Conservation (phyloP, 2,329 filamentous ascomycete genomes). For the Neurospora crassa region DNA sequence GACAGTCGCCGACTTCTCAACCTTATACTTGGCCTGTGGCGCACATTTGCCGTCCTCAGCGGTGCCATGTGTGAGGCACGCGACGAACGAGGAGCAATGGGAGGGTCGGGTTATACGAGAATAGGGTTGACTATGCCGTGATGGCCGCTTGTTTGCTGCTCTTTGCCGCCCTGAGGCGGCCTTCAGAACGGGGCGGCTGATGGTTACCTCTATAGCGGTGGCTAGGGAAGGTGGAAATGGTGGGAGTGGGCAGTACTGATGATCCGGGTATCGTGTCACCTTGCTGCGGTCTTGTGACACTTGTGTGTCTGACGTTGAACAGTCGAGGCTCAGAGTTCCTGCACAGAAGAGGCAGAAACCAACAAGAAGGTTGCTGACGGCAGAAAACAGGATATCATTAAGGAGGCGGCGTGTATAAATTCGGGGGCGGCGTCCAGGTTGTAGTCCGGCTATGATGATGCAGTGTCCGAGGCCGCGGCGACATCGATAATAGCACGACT, state of each 20-base stretch:
- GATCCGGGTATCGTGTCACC: conserved; percentile 1
- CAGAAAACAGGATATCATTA: background rate
- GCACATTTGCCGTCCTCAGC: conserved; percentile 32
- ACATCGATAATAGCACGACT: background rate
- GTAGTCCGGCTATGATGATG: background rate
- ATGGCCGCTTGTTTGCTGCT: background rate
- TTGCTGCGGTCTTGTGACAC: conserved; percentile 3
- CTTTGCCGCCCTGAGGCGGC: background rate
- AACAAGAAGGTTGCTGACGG: background rate
- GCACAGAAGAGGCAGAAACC: conserved; percentile 2
- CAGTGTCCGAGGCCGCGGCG: background rate
- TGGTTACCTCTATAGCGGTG: background rate
- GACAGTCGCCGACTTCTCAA: conserved; percentile 27
- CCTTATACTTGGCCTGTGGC: conserved; percentile 34
- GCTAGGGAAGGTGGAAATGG: background rate
- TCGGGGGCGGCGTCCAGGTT: background rate
- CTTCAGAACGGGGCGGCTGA: background rate
- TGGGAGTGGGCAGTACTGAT: background rate
- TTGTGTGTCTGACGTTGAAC: background rate
- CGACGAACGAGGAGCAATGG: background rate
- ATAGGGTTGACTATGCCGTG: background rate
- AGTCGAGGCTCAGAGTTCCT: conserved; percentile 2
- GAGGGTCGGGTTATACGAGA: conserved; percentile 1
- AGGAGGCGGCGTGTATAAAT: background rate
- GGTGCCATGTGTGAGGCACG: conserved; percentile 25